Evolutionary conservation across 768 basidiomycete genomes (phyloP).

Genomic region (Russula sp.): DNA sequence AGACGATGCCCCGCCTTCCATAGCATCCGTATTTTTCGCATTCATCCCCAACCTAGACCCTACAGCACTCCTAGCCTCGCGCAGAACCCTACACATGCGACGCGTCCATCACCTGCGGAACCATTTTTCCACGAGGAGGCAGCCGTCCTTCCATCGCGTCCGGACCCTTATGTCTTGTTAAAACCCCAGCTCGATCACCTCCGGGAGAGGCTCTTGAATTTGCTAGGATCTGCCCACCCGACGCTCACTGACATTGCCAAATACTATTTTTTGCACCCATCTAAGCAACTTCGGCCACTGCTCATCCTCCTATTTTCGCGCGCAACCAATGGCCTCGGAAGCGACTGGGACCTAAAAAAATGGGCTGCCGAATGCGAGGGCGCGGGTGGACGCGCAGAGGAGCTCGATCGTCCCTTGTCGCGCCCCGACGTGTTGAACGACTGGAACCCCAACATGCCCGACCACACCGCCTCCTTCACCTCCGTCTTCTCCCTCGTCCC

Average conservation of each 20-base stretch:
- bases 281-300: slow-evolving; percentile 86
- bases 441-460: slow-evolving; percentile 84
- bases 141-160: slow-evolving; percentile 25
- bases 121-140: background rate
- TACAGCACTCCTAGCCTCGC: slow-evolving; percentile 17
- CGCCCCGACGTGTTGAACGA: slow-evolving; percentile 81
- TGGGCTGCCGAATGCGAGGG: slow-evolving; percentile 58
- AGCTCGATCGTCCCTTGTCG: slow-evolving; percentile 75
- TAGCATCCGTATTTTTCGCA: slow-evolving; percentile 5
- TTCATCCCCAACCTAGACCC: background rate
- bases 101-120: background rate
- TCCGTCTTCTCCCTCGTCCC: slow-evolving; percentile 44
- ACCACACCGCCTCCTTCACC: slow-evolving; percentile 66
- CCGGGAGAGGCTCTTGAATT: slow-evolving; percentile 60
- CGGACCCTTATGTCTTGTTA: slow-evolving; percentile 67
- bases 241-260: slow-evolving; percentile 81
- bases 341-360: slow-evolving; percentile 51
- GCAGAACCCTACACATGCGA: slow-evolving; percentile 12
- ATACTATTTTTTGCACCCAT: slow-evolving; percentile 86
- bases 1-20: slow-evolving; percentile 12
- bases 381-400: slow-evolving; percentile 46
- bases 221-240: slow-evolving; percentile 87
- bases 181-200: slow-evolving; percentile 67
- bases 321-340: slow-evolving; percentile 88
- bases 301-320: slow-evolving; percentile 85